Base-by-base conservation (phyloP, 2,329 filamentous ascomycete genomes). In the Neospermospora avenae region DNA sequence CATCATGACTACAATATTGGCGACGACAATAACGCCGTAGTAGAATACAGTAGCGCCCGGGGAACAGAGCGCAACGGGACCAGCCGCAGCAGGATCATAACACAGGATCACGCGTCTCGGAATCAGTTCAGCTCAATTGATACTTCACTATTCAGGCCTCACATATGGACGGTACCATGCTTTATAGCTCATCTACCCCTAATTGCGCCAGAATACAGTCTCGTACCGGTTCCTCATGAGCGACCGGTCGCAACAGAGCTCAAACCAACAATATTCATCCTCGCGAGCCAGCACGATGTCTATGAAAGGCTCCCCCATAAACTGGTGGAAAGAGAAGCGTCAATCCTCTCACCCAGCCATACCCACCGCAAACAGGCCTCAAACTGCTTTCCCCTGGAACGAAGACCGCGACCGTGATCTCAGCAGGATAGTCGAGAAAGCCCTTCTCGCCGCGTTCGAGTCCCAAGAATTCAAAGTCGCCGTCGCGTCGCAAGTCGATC, bases 271-370 rank as follows among this genome's bases (percentile, higher is more conserved):
- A 39, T n/a, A 13, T n/a, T n/a, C 3, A 39, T 3, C 13, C 37
- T n/a, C 7, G 4, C 37, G 18, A 39, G 20, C n/a, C 42, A 13
- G 1, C 55, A 58, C 34, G 1, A 64, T 64, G 62, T 64, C 62
- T 18, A 51, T 62, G 57, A 62, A 46, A 53, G 59, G 62, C 18
- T 55, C 54, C 31, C 54, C 57, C 48, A 59, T 65, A 20, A 62
- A 65, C 39, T 61, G 63, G 35, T 67, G 64, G 63, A 67, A 62
- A 42, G 64, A 64, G 35, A 65, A 59, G 31, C 59, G 64, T n/a
- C 64, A 62, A 45, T 63, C 63, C n/a, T 59, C 46, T 20, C 41
- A 57, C 28, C 59, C 64, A 7, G 54, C 52, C 13, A 44, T 58
- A n/a, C 55, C 58, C 6, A 31, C 53, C 52, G 35, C 52, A 16